These are phyloP conservation scores for Pharus latifolius DNA, from an alignment of 176 grass and related monocot genomes.

Conservation along the genomic window DNA sequence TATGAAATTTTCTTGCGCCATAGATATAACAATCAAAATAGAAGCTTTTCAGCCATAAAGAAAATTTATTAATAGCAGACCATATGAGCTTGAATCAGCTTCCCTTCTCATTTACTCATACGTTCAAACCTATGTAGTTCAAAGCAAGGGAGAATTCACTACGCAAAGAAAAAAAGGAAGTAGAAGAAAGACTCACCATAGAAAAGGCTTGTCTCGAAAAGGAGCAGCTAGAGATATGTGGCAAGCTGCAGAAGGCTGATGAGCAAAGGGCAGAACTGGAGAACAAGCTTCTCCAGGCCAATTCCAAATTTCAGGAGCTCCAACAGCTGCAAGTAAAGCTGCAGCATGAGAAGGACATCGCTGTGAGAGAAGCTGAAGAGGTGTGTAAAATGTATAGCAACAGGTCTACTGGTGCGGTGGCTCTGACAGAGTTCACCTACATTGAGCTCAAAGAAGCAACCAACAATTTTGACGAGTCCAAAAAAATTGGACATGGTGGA, in stretches of 20 bases:
- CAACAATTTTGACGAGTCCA: conserved; percentile 35
- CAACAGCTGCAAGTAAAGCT: conserved; percentile 5
- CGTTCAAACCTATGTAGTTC: conserved; percentile 35
- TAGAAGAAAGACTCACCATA: conserved; percentile 45
- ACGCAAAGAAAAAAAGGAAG: conserved; percentile 35
- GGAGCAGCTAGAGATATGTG: conserved; percentile 23
- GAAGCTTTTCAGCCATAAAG: too few species aligned
- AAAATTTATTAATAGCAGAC: too few species aligned
- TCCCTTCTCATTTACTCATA: neutral
- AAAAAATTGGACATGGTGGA: conserved; percentile 61
- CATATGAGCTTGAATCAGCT: neutral
- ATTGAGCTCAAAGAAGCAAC: conserved; percentile 52
- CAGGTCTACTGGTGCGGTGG: neutral
- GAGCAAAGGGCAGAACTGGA: conserved; percentile 33
- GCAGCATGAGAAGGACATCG: conserved; percentile 24
- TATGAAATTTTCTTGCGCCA: too few species aligned
- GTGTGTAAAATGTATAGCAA: neutral
- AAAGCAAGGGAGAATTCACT: conserved; percentile 34
- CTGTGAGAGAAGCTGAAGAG: conserved; percentile 29
- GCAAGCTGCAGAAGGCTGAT: conserved; percentile 35
- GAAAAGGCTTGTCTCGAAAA: conserved; percentile 35
- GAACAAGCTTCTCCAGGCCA: conserved; percentile 20
- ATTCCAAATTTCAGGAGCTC: conserved; percentile 12
- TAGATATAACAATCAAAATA: too few species aligned
- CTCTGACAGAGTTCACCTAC: conserved; percentile 45